phyloP scores from a whole-genome alignment of 371 early-diverging fungal species.

The Syncephalastrum monosporum region DNA sequence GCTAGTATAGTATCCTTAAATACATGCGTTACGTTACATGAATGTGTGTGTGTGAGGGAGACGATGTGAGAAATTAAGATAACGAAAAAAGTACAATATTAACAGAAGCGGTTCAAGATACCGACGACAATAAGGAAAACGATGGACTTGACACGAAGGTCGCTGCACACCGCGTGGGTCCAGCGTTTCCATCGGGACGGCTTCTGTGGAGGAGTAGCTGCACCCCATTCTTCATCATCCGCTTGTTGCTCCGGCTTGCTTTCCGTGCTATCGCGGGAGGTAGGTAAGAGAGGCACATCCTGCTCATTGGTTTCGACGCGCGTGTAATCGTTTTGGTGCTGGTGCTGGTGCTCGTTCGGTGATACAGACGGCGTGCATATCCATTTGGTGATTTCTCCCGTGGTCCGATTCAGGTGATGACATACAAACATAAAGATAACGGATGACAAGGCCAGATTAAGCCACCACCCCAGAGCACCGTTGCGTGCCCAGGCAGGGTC shows the following conservation, averaged over 20 bases:
- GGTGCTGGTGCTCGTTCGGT: slow-evolving; percentile 11
- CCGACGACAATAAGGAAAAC: slow-evolving; percentile 16
- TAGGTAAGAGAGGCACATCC: slow-evolving; percentile 27
- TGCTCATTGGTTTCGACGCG: slow-evolving; percentile 16
- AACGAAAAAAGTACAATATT: slow-evolving; percentile 4
- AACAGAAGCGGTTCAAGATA: slow-evolving; percentile 28
- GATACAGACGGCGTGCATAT: slow-evolving; percentile 14
- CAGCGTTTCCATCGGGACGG: background rate
- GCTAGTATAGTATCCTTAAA: too few species aligned
- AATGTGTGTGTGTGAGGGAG: too few species aligned
- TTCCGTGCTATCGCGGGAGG: slow-evolving; percentile 8
- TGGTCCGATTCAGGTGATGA: slow-evolving; percentile 50
- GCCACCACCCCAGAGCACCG: slow-evolving; percentile 48
- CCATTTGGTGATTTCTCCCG: slow-evolving; percentile 51
- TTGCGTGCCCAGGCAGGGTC: slow-evolving; percentile 30
- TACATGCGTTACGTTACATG: too few species aligned
- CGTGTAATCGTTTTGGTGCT: background rate
- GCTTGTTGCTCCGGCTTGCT: slow-evolving; percentile 8
- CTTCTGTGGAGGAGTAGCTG: background rate
- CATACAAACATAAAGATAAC: slow-evolving; percentile 59
- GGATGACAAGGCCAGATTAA: slow-evolving; percentile 50
- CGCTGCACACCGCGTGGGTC: slow-evolving; percentile 1
- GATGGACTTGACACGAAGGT: slow-evolving; percentile 21
- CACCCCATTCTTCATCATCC: slow-evolving; percentile 3
- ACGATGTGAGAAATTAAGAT: too few species aligned